phyloP scores from a whole-genome alignment of 2,329 filamentous ascomycete genomes.

The Zymoseptoria crescenta region DNA sequence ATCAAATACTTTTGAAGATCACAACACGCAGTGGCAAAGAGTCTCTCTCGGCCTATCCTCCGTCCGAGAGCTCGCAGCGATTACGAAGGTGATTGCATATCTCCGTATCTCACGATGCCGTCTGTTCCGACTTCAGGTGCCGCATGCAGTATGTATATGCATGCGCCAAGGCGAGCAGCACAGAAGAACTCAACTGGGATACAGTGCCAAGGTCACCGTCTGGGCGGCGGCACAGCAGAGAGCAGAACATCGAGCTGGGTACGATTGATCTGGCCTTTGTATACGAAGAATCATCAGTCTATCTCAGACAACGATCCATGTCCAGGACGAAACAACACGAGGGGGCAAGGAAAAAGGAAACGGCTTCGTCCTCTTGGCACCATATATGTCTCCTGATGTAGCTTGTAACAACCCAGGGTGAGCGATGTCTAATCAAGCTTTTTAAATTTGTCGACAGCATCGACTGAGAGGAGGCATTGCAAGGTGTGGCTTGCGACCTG shows the following conservation, averaged over 20 bases:
- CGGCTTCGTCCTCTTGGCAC: not conserved
- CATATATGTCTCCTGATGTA: not conserved
- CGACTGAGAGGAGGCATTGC: not conserved
- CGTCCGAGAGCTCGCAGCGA: not conserved
- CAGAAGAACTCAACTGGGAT: not conserved
- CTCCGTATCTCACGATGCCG: not conserved
- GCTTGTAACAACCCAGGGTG: not conserved
- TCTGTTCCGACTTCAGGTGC: not conserved
- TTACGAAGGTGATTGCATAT: not conserved
- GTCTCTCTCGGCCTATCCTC: not conserved
- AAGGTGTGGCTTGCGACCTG: not conserved
- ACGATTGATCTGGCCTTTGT: not conserved
- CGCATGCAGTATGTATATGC: not conserved
- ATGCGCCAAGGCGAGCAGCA: not conserved
- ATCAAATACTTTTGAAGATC: not conserved
- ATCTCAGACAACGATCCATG: not conserved
- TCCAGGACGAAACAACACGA: not conserved
- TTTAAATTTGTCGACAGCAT: not conserved
- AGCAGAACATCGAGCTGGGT: not conserved
- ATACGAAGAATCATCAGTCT: no score
- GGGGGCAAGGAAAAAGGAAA: not conserved
- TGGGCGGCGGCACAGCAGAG: not conserved
- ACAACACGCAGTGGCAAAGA: not conserved
- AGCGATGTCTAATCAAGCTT: not conserved
- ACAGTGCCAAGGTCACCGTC: not conserved